A percentile compares a stretch with the other conserved stretches of the same genome.
phyloP scores from a whole-genome alignment of 1,284 basidiomycete genomes.

The Lignosus rhinocerotis region DNA sequence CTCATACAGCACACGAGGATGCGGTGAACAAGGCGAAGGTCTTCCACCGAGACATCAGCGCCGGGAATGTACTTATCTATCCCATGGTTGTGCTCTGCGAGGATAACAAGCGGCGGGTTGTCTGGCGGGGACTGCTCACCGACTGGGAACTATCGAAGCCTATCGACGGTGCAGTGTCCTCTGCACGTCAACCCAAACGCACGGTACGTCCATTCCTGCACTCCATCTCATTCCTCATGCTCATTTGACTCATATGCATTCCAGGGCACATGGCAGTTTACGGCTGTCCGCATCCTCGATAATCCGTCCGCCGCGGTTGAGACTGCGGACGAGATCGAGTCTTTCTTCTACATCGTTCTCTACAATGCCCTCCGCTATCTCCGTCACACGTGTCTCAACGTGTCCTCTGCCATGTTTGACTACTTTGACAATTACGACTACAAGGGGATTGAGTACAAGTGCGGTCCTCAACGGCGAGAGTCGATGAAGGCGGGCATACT shows the following conservation, averaged over 20 bases:
- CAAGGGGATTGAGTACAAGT: not conserved
- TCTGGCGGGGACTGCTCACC: not conserved
- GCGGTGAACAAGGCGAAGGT: not conserved
- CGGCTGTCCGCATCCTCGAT: not conserved
- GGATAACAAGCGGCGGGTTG: not conserved
- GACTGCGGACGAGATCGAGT: conserved; percentile 12
- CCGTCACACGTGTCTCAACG: conserved; percentile 1
- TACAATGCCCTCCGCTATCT: conserved; percentile 10
- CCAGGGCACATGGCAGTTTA: conserved; percentile 17
- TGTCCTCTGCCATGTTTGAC: not conserved
- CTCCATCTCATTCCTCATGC: not conserved
- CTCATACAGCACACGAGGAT: not conserved
- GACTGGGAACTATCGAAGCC: conserved; percentile 2
- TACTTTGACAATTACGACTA: conserved; percentile 1
- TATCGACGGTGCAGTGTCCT: not conserved
- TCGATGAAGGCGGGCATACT: not conserved
- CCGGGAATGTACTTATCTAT: not conserved
- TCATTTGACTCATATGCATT: too few species aligned
- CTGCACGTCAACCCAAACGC: not conserved
- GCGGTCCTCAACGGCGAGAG: not conserved
- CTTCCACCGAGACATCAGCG: conserved; percentile 1
- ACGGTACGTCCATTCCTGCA: not conserved
- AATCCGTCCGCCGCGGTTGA: conserved; percentile 1
- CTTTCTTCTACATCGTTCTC: conserved; percentile 10
- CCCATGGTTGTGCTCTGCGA: not conserved